These are phyloP conservation scores for Aspergillus fijiensis DNA, from an alignment of 2,329 filamentous ascomycete species.

Conservation along the genomic window DNA sequence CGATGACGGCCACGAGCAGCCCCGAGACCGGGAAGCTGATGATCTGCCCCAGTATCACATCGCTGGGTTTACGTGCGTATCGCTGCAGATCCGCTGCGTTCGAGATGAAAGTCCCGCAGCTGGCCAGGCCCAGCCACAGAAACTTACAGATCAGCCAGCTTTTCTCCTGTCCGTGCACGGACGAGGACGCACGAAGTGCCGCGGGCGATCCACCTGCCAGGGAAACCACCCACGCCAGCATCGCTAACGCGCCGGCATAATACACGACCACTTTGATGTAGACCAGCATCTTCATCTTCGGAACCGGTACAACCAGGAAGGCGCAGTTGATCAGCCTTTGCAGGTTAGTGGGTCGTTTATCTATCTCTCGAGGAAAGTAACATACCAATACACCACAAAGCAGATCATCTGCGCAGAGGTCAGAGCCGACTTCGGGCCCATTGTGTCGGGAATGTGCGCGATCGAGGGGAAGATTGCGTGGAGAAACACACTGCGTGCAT, in stretches of 20 bases:
- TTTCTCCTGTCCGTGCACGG: conserved; percentile 33
- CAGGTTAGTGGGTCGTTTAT: background rate
- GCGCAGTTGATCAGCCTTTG: conserved; percentile 37
- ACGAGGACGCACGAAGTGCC: conserved; percentile 28
- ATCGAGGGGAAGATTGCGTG: conserved; percentile 46
- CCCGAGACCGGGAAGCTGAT: conserved; percentile 45
- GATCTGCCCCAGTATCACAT: conserved; percentile 44
- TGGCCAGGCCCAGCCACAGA: conserved; percentile 34
- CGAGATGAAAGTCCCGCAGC: conserved; percentile 27
- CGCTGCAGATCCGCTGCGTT: conserved; percentile 48
- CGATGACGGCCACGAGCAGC: conserved; percentile 41
- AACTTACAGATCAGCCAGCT: conserved; percentile 42
- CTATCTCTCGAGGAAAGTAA: background rate
- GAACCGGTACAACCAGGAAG: conserved; percentile 41
- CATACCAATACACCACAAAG: conserved; percentile 42
- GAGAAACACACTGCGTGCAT: conserved; percentile 35
- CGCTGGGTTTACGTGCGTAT: conserved; percentile 43
- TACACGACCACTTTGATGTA: conserved; percentile 42
- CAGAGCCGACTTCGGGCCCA: conserved; percentile 43
- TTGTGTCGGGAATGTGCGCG: conserved; percentile 40
- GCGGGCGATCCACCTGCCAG: conserved; percentile 32
- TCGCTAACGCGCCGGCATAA: conserved; percentile 39
- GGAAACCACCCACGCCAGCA: conserved; percentile 41
- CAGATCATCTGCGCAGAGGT: conserved; percentile 46
- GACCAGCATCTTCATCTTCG: conserved; percentile 38